These are phyloP conservation scores for Gossypium rotundifolium DNA, from an alignment of 345 rosid genomes.

Conservation along the genomic window DNA sequence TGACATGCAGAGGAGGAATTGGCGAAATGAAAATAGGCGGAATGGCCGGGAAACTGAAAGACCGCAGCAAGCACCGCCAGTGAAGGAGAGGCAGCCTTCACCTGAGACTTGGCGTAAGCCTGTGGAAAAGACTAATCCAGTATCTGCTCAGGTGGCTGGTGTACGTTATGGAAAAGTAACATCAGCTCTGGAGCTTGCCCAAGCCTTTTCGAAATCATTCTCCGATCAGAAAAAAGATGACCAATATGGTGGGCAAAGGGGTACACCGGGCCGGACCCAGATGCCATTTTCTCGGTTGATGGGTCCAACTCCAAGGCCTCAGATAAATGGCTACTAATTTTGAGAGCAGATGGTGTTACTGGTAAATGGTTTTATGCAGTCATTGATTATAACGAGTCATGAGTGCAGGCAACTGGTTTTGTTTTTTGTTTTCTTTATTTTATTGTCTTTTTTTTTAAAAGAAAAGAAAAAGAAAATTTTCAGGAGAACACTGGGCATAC, in stretches of 20 bases:
- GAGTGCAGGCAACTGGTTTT: too few species aligned
- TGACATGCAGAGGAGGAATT: conserved; percentile 48
- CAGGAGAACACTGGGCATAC: conserved; percentile 5
- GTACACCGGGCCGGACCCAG: conserved; percentile 34
- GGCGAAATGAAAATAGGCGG: conserved; percentile 53
- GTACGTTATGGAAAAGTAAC: conserved; percentile 56
- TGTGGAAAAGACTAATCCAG: conserved; percentile 43
- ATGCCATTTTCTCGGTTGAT: conserved; percentile 68
- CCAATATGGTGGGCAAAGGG: conserved; percentile 27
- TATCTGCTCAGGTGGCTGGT: conserved; percentile 41
- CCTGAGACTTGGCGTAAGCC: conserved; percentile 85
- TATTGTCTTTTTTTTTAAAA: neutral
- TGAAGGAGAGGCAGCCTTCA: conserved; percentile 51
- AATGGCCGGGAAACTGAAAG: conserved; percentile 40
- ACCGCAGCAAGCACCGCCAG: conserved; percentile 15
- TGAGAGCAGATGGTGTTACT: neutral
- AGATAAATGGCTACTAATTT: conserved; percentile 58
- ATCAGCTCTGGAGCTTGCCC: conserved; percentile 77
- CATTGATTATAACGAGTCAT: neutral
- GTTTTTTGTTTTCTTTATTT: neutral
- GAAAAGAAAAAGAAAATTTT: neutral
- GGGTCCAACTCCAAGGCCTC: conserved; percentile 43
- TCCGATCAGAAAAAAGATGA: conserved; percentile 45
- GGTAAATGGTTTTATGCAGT: neutral
- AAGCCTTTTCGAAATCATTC: conserved; percentile 56